phyloP scores from a whole-genome alignment of 306 rosid genomes.

The Lathyrus aphaca region DNA sequence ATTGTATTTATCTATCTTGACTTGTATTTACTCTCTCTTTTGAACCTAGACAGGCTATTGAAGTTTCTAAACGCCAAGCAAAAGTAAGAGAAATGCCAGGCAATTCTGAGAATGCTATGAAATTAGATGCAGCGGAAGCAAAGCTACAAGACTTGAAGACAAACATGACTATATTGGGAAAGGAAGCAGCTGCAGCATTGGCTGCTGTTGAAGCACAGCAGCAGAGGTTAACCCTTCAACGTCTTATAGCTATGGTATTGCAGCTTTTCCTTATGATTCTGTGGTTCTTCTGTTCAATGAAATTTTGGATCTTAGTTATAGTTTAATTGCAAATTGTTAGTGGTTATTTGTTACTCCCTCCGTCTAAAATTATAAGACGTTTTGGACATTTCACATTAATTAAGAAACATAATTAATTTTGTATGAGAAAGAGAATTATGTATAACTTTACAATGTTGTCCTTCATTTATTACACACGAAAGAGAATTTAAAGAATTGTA shows the following conservation, averaged over 20 bases:
- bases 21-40: slow-evolving; percentile 50
- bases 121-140: slow-evolving; percentile 88
- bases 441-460: no score
- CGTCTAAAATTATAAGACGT: no score
- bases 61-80: slow-evolving; percentile 90
- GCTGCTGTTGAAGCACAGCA: slow-evolving; percentile 99
- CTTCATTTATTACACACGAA: no score
- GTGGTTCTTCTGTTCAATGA: slow-evolving; percentile 6
- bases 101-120: slow-evolving; percentile 71
- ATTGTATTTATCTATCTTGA: slow-evolving; percentile 35
- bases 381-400: no score
- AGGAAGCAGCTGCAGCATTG: slow-evolving; percentile 98
- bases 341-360: no score
- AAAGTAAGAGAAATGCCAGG: slow-evolving; percentile 84
- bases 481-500: no score
- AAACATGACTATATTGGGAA: slow-evolving; percentile 87
- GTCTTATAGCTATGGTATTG: slow-evolving; percentile 88
- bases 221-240: slow-evolving; percentile 96
- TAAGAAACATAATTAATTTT: no score
- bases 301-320: slow-evolving; percentile 27
- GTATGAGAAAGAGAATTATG: no score
- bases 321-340: no score
- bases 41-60: slow-evolving; percentile 97
- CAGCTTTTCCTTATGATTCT: slow-evolving; percentile 29
- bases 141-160: slow-evolving; percentile 86